A percentile compares a stretch with the other conserved stretches of the same genome.
Evolutionary conservation across 1,139 yeast genomes (phyloP).

Genomic region (Yamadazyma jaroonii): DNA sequence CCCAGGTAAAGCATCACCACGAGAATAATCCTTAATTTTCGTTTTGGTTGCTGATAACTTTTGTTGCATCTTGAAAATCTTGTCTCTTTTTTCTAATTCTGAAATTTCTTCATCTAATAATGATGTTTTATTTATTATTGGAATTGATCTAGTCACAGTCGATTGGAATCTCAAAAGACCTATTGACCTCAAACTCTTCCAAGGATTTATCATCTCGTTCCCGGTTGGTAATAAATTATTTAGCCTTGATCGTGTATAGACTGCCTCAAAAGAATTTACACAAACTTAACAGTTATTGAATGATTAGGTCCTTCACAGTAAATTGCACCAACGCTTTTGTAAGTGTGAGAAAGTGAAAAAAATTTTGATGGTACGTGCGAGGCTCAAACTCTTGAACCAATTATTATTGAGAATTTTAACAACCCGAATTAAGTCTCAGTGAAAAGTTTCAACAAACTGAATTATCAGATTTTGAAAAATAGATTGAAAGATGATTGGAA

Average conservation of each 20-base stretch:
- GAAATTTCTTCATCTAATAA: constrained; percentile 42
- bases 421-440: constrained; percentile 3
- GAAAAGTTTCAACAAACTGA: constrained; percentile 5
- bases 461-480: background rate
- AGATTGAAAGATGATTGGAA: constrained; percentile 42
- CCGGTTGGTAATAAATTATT: background rate
- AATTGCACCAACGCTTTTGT: too few relatives aligned
- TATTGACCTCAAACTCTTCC: constrained; percentile 1
- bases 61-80: constrained; percentile 65
- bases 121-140: background rate
- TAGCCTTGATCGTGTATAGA: background rate
- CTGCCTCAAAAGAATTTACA: too few relatives aligned
- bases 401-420: constrained; percentile 6
- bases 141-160: constrained; percentile 3
- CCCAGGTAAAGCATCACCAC: constrained; percentile 75
- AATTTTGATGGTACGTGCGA: constrained; percentile 5
- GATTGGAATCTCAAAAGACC: constrained; percentile 13
- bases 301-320: too few relatives aligned
- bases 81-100: constrained; percentile 78
- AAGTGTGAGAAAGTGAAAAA: background rate
- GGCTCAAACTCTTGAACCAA: constrained; percentile 12
- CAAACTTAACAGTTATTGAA: too few relatives aligned
- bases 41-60: constrained; percentile 70
- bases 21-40: constrained; percentile 71
- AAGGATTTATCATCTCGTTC: constrained; percentile 4